Evolutionary conservation across 106 monocot genomes (phyloP).

Genomic region (Platanthera guangdongensis): DNA sequence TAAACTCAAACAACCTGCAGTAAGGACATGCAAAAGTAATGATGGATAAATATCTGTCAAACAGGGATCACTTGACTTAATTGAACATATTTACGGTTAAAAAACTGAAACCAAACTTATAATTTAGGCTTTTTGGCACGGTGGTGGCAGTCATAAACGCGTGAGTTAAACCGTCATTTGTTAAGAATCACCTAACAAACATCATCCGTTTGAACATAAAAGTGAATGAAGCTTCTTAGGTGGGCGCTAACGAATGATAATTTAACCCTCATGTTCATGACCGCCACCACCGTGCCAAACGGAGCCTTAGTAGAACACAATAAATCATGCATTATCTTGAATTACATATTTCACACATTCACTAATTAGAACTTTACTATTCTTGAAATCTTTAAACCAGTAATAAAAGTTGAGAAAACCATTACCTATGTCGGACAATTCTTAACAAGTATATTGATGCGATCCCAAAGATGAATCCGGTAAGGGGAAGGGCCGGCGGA

Average conservation of each 20-base stretch:
- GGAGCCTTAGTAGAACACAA: not conserved
- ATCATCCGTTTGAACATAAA: too few species aligned
- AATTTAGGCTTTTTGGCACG: not conserved
- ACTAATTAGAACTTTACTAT: not conserved
- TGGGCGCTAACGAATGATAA: too few species aligned
- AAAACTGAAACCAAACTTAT: not conserved
- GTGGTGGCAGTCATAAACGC: too few species aligned
- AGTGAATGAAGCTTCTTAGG: too few species aligned
- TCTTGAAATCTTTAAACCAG: not conserved
- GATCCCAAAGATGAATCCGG: not conserved
- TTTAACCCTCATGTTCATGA: too few species aligned
- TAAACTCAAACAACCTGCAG: not conserved
- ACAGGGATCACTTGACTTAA: not conserved
- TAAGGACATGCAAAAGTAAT: not conserved
- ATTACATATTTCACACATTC: not conserved
- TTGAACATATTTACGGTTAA: not conserved
- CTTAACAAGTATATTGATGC: not conserved
- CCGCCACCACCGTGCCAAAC: too few species aligned
- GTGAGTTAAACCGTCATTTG: too few species aligned
- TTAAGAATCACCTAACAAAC: too few species aligned
- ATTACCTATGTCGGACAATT: not conserved
- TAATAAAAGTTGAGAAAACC: not conserved
- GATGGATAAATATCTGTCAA: not conserved
- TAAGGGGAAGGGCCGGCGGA: too few species aligned
- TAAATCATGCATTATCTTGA: conserved; percentile 2